phyloP scores from a whole-genome alignment of 495 filamentous ascomycete genomes.

The Penicillium crystallinum region DNA sequence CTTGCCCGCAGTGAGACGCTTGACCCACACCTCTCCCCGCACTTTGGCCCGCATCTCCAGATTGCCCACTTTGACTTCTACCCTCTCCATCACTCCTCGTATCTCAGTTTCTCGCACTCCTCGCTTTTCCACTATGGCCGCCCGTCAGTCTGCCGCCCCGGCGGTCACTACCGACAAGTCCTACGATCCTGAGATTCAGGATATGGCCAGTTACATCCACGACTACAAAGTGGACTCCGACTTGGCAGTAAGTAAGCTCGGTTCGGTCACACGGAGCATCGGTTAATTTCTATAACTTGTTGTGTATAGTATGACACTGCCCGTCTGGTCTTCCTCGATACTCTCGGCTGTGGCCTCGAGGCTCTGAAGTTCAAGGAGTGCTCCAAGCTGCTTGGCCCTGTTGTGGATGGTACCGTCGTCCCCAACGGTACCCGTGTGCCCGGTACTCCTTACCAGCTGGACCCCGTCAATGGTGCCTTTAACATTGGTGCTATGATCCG shows the following conservation, averaged over 20 bases:
- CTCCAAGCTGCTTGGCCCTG: slow-evolving; percentile 87
- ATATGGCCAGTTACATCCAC: slow-evolving; percentile 92
- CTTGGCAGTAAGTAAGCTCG: slow-evolving; percentile 66
- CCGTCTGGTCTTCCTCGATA: slow-evolving; percentile 86
- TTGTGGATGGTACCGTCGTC: slow-evolving; percentile 85
- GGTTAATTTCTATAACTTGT: not conserved
- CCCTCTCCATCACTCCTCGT: slow-evolving; percentile 17
- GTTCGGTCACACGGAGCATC: not conserved
- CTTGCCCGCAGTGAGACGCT: slow-evolving; percentile 38
- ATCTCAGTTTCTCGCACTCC: slow-evolving; percentile 21
- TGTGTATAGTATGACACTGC: slow-evolving; percentile 78
- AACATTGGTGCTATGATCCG: slow-evolving; percentile 98
- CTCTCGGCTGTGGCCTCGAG: slow-evolving; percentile 92
- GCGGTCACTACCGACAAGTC: slow-evolving; percentile 40
- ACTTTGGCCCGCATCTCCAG: slow-evolving; percentile 44
- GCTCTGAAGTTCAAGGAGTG: slow-evolving; percentile 95
- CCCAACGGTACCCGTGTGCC: slow-evolving; percentile 90
- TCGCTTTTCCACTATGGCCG: slow-evolving; percentile 46
- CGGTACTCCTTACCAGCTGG: slow-evolving; percentile 88
- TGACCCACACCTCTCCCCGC: slow-evolving; percentile 48
- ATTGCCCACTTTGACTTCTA: slow-evolving; percentile 25
- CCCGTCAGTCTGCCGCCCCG: slow-evolving; percentile 38
- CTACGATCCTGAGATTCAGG: slow-evolving; percentile 87
- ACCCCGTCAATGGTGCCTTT: slow-evolving; percentile 93
- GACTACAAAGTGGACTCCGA: slow-evolving; percentile 86